Evolutionary conservation across 1,284 basidiomycete species (phyloP).

Genomic region (Cystobasidium sp.): DNA sequence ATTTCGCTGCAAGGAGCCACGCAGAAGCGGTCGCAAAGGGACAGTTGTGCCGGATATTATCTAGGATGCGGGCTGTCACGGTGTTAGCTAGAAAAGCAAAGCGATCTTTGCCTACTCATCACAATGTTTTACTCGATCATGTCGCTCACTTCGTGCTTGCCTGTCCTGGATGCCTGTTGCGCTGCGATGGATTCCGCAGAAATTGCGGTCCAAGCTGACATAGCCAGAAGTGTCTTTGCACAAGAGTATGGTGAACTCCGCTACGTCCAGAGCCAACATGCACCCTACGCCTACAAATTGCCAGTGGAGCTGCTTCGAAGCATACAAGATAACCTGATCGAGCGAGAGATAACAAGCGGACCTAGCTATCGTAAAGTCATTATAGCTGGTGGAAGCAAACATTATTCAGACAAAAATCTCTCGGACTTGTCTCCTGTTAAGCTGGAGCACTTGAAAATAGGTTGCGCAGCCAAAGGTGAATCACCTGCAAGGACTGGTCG

Average conservation of each 20-base stretch:
- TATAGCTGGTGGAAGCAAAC: conserved; percentile 26
- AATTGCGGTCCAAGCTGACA: not conserved
- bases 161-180: not conserved
- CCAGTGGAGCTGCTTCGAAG: not conserved
- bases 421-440: not conserved
- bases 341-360: not conserved
- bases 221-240: conserved; percentile 5
- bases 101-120: too few relatives aligned
- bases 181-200: not conserved
- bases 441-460: not conserved
- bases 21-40: too few relatives aligned
- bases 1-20: not conserved
- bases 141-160: not conserved
- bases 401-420: not conserved
- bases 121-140: not conserved
- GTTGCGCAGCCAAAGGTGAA: conserved; percentile 20
- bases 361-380: conserved; percentile 11
- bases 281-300: conserved; percentile 14
- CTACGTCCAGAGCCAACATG: not conserved
- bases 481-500: not conserved
- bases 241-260: not conserved
- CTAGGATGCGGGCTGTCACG: too few relatives aligned
- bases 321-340: conserved; percentile 11
- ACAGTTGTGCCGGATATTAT: too few relatives aligned
- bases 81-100: too few relatives aligned